Evolutionary conservation across 164 flowering plant genomes (phyloP).

Genomic region (Vitis cinerea): DNA sequence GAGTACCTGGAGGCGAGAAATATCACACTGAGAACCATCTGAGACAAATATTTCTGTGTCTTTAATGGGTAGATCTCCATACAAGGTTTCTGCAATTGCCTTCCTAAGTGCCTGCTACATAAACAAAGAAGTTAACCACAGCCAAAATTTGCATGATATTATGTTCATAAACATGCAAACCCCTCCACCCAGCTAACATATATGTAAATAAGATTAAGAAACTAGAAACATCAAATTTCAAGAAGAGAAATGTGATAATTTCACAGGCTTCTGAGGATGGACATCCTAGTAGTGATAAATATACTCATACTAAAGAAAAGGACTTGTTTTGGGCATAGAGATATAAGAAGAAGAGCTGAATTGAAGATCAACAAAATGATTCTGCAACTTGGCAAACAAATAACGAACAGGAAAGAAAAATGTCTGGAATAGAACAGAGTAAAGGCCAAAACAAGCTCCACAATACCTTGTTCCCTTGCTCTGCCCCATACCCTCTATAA

Average conservation of each 20-base stretch:
- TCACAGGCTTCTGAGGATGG: too few species aligned
- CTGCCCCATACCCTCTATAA: conserved; percentile 85
- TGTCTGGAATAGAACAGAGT: background rate
- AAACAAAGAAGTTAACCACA: background rate
- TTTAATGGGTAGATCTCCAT: conserved; percentile 41
- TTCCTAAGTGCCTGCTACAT: conserved; percentile 54
- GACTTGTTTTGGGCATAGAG: too few species aligned
- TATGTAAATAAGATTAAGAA: too few species aligned
- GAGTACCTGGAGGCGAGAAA: conserved; percentile 83
- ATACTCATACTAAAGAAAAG: too few species aligned
- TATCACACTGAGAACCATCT: conserved; percentile 92
- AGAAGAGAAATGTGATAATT: too few species aligned
- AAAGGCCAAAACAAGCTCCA: background rate
- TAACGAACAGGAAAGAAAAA: background rate
- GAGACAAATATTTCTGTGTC: conserved; percentile 76
- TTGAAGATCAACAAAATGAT: too few species aligned
- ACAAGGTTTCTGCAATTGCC: conserved; percentile 58
- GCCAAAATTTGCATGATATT: too few species aligned
- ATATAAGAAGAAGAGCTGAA: too few species aligned
- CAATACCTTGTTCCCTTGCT: conserved; percentile 81
- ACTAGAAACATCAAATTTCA: too few species aligned
- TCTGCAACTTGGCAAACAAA: background rate
- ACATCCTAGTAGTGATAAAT: too few species aligned
- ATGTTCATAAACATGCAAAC: too few species aligned
- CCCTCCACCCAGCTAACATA: too few species aligned